Evolutionary conservation across 2,329 filamentous ascomycete species (phyloP).

Genomic region (Pseudogymnoascus sp.): DNA sequence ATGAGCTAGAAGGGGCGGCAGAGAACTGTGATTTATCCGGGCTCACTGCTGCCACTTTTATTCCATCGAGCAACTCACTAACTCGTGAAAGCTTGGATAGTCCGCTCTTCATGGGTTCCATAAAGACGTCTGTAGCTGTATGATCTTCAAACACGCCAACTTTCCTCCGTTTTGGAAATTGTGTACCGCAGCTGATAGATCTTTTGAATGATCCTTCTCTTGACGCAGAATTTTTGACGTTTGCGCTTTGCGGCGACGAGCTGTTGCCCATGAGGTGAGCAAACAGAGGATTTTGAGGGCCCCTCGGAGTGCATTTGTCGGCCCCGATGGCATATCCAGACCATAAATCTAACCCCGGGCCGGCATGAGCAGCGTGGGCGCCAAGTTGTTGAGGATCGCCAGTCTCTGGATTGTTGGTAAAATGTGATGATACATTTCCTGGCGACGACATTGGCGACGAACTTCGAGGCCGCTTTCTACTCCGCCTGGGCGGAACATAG

Average conservation of each 20-base stretch:
- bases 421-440: constrained; percentile 30
- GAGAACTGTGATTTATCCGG: not conserved
- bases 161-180: constrained; percentile 64
- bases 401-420: constrained; percentile 21
- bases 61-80: constrained; percentile 56
- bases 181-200: constrained; percentile 58
- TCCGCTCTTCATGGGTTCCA: constrained; percentile 35
- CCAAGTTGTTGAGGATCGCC: constrained; percentile 52
- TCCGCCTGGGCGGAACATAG: constrained; percentile 37
- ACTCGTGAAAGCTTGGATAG: constrained; percentile 46
- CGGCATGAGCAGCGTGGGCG: constrained; percentile 55
- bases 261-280: constrained; percentile 56
- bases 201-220: constrained; percentile 48
- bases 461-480: constrained; percentile 60
- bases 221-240: constrained; percentile 31
- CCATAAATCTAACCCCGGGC: constrained; percentile 70
- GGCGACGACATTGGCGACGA: constrained; percentile 66
- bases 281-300: constrained; percentile 43
- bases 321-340: constrained; percentile 57
- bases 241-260: constrained; percentile 57
- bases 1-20: constrained; percentile 32
- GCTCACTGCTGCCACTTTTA: constrained; percentile 39
- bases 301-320: constrained; percentile 21
- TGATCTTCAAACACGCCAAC: constrained; percentile 37
- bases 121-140: constrained; percentile 25